These are phyloP conservation scores for Triticum urartu DNA, from an alignment of 176 grass and related monocot genomes.

Conservation along the genomic window DNA sequence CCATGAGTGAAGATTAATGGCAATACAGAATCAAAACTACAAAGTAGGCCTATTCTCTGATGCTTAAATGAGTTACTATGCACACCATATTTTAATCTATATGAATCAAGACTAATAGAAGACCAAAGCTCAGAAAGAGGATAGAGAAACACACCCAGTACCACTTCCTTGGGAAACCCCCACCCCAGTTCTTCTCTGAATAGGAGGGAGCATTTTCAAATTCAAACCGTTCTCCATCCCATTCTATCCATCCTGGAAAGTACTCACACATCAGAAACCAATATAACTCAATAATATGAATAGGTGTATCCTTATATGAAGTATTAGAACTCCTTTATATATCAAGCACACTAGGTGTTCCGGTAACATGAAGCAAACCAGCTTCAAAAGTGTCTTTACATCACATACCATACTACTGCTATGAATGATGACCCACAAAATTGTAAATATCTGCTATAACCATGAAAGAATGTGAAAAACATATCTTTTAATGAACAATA, in stretches of 20 bases:
- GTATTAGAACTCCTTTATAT: background rate
- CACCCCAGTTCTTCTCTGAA: conserved; percentile 96
- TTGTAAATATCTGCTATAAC: background rate
- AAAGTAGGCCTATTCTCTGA: background rate
- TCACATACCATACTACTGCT: background rate
- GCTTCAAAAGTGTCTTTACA: background rate
- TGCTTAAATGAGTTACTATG: background rate
- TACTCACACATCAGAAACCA: background rate
- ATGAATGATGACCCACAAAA: background rate
- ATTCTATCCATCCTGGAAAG: conserved; percentile 92
- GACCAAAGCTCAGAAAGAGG: conserved; percentile 29
- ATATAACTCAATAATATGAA: background rate
- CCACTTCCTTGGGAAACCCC: conserved; percentile 92
- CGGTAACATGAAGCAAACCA: background rate
- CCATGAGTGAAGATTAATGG: background rate
- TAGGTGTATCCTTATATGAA: background rate
- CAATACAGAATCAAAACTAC: background rate
- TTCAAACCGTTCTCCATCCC: conserved; percentile 87
- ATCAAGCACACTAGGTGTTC: background rate
- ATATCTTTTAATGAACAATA: background rate
- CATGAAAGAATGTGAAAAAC: background rate
- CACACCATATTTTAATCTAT: conserved; percentile 5
- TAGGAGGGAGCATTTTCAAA: conserved; percentile 97
- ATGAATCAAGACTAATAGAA: conserved; percentile 14
- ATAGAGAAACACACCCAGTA: conserved; percentile 74